Evolutionary conservation across 2,329 filamentous ascomycete genomes (phyloP).

Genomic region (Raffaelea deltoideospora): DNA sequence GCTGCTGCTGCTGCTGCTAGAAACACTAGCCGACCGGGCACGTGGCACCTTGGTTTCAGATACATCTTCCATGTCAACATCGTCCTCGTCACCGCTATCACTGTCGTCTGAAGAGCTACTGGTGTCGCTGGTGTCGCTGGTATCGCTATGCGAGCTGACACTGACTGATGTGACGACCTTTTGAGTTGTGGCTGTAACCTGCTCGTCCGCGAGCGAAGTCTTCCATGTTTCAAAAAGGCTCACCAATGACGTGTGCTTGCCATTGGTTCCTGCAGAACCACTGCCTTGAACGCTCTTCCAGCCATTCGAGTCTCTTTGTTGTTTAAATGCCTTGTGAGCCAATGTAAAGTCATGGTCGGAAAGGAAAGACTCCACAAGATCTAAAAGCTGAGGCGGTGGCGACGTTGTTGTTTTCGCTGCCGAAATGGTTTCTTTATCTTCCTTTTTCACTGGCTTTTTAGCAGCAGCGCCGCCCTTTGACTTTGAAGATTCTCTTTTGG

Average conservation of each 20-base stretch:
- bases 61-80: slow-evolving; percentile 33
- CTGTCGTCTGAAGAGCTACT: slow-evolving; percentile 16
- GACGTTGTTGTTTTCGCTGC: too few species aligned
- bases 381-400: slow-evolving; percentile 46
- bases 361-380: slow-evolving; percentile 52
- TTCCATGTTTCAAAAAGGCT: slow-evolving; percentile 37
- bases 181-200: slow-evolving; percentile 12
- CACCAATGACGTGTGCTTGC: slow-evolving; percentile 28
- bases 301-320: slow-evolving; percentile 42
- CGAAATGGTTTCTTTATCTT: too few species aligned
- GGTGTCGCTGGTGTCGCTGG: slow-evolving; percentile 5
- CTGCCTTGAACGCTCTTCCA: slow-evolving; percentile 19
- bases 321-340: slow-evolving; percentile 46
- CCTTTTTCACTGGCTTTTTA: slow-evolving; percentile 2
- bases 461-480: too few species aligned
- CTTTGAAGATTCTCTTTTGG: too few species aligned
- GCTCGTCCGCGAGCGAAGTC: slow-evolving; percentile 19
- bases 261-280: neutral
- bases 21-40: slow-evolving; percentile 16
- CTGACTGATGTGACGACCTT: slow-evolving; percentile 7
- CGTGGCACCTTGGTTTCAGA: slow-evolving; percentile 16
- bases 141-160: neutral
- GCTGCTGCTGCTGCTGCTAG: slow-evolving; percentile 10
- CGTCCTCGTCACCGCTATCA: slow-evolving; percentile 16
- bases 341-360: slow-evolving; percentile 47